Conservation (phyloP, 2,329 filamentous ascomycete genomes). For the Colletotrichum phormii region DNA sequence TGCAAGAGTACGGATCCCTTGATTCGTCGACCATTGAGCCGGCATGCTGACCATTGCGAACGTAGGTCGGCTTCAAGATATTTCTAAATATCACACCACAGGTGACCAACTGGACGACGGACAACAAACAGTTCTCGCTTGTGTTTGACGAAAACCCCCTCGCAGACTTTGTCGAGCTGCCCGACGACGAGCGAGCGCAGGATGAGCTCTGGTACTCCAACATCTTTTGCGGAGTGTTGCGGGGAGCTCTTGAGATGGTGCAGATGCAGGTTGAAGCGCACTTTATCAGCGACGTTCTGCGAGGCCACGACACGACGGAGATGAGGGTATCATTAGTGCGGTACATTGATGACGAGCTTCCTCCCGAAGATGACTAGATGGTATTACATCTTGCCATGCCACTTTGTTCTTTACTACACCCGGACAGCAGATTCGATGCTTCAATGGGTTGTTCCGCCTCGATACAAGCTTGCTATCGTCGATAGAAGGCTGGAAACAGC, state of each 20-base stretch:
- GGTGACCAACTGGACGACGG: conserved; percentile 94
- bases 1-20: conserved; percentile 73
- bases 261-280: conserved; percentile 99
- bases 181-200: conserved; percentile 94
- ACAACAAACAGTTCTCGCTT: conserved; percentile 96
- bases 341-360: conserved; percentile 98
- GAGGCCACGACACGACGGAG: conserved; percentile 95
- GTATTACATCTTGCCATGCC: not conserved
- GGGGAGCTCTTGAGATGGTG: conserved; percentile 96
- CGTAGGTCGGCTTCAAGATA: conserved; percentile 96
- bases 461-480: not conserved
- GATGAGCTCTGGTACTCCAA: conserved; percentile 99
- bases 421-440: not conserved
- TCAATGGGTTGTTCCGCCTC: not conserved
- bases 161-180: conserved; percentile 96
- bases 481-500: not conserved
- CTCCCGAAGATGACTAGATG: conserved; percentile 89
- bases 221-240: conserved; percentile 91
- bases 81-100: conserved; percentile 96
- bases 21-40: not conserved
- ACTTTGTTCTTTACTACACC: not conserved
- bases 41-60: conserved; percentile 37
- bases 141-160: conserved; percentile 97
- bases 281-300: conserved; percentile 92
- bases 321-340: conserved; percentile 93